phyloP scores from a whole-genome alignment of 139 green algal species.

The Chlamydomonas sp. region DNA sequence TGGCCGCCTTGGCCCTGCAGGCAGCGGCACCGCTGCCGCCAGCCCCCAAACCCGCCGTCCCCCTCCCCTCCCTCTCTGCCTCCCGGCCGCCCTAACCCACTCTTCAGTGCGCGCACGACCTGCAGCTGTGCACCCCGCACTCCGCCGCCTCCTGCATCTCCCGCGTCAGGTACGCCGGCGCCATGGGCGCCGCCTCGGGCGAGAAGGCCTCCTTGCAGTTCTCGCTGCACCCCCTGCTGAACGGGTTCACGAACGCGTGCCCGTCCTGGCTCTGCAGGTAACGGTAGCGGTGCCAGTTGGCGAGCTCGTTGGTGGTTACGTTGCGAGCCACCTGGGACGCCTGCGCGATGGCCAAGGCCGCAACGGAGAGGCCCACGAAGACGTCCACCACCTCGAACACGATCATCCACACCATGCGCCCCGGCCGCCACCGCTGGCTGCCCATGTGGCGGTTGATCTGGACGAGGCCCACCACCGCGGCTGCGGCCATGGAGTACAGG shows the following conservation, averaged over 20 bases:
- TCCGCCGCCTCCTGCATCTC: slow-evolving; percentile 3
- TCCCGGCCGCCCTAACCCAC: neutral
- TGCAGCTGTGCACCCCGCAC: slow-evolving; percentile 30
- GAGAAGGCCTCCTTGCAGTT: slow-evolving; percentile 68
- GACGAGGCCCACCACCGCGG: slow-evolving; percentile 58
- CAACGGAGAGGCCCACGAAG: slow-evolving; percentile 86
- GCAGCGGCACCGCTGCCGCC: too few relatives aligned
- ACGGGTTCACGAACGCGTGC: slow-evolving; percentile 86
- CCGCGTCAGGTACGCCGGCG: slow-evolving; percentile 47
- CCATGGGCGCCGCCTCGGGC: slow-evolving; percentile 42
- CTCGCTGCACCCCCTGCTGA: slow-evolving; percentile 53
- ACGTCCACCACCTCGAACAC: slow-evolving; percentile 85
- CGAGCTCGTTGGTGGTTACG: slow-evolving; percentile 97
- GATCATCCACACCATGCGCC: slow-evolving; percentile 56
- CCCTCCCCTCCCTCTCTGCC: neutral
- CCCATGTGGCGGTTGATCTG: slow-evolving; percentile 48
- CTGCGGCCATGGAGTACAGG: slow-evolving; percentile 74
- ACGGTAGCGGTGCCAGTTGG: slow-evolving; percentile 93
- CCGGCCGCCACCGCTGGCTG: slow-evolving; percentile 3
- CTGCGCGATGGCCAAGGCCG: slow-evolving; percentile 84
- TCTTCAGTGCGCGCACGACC: neutral
- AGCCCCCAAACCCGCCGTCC: neutral
- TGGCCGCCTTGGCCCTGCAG: too few relatives aligned
- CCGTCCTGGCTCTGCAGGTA: slow-evolving; percentile 76
- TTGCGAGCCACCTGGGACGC: slow-evolving; percentile 82